Percentiles rank a stretch among this genome's conserved stretches.
phyloP scores from a whole-genome alignment of 371 early-diverging fungal genomes.

The Saksenaea oblongispora region DNA sequence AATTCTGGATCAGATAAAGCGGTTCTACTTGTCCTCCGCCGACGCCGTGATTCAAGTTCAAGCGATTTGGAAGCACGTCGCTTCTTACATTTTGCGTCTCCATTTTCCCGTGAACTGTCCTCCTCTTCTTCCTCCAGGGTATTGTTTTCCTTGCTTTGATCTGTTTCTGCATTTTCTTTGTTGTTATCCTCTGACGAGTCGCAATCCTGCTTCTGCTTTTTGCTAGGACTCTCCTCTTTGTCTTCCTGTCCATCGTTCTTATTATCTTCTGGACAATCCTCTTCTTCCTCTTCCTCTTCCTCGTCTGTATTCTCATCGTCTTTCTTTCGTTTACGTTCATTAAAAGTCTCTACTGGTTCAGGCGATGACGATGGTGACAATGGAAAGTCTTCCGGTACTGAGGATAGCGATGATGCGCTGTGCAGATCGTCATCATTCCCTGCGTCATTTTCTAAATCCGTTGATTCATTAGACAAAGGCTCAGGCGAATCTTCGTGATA shows the following conservation, averaged over 20 bases:
- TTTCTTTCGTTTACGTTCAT: neutral
- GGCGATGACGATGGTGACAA: slow-evolving; percentile 40
- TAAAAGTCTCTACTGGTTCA: neutral
- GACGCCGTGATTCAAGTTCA: slow-evolving; percentile 14
- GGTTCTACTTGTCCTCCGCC: slow-evolving; percentile 2
- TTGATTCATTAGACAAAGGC: slow-evolving; percentile 21
- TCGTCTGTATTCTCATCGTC: neutral
- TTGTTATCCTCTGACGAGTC: neutral
- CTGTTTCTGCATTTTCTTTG: neutral
- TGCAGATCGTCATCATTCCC: slow-evolving; percentile 24
- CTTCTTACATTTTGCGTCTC: slow-evolving; percentile 2
- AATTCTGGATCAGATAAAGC: neutral
- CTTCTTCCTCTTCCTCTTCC: slow-evolving; percentile 1
- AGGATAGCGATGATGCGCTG: slow-evolving; percentile 38
- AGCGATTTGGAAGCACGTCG: slow-evolving; percentile 4
- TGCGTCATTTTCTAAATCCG: slow-evolving; percentile 9
- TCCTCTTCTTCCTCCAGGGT: slow-evolving; percentile 10
- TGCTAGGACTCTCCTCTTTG: neutral
- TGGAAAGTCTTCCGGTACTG: slow-evolving; percentile 45
- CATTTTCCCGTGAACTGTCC: slow-evolving; percentile 1
- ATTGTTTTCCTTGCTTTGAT: neutral
- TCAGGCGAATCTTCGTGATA: slow-evolving; percentile 30
- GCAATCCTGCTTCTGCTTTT: neutral
- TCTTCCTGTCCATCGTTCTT: neutral
- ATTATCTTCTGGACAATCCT: slow-evolving; percentile 5